Evolutionary conservation across 2,329 filamentous ascomycete species (phyloP).

Genomic region (Didymella segeticola): DNA sequence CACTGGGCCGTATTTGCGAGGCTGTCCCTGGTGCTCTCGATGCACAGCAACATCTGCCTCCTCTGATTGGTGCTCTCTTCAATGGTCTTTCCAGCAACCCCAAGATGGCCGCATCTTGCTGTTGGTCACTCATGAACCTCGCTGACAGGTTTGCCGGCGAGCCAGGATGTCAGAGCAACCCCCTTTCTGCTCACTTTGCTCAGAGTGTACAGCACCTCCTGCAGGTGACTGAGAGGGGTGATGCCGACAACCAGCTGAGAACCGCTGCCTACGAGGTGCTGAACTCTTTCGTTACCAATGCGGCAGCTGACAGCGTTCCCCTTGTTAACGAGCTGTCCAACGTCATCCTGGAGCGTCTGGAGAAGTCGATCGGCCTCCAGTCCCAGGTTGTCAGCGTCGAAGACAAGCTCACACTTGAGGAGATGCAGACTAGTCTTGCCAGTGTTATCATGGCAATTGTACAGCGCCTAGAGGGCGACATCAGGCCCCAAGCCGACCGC

Average conservation of each 20-base stretch:
- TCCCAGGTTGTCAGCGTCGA: conserved; percentile 95
- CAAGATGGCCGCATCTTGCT: conserved; percentile 98
- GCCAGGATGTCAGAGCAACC: conserved; percentile 76
- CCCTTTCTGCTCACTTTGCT: conserved; percentile 90
- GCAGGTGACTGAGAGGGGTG: conserved; percentile 80
- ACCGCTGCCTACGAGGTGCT: conserved; percentile 97
- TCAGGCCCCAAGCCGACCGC: conserved; percentile 85
- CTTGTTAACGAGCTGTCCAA: conserved; percentile 83
- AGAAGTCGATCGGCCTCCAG: conserved; percentile 88
- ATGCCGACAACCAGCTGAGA: conserved; percentile 85
- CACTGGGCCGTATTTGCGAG: conserved; percentile 94
- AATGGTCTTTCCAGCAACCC: conserved; percentile 86
- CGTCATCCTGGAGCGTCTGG: conserved; percentile 87
- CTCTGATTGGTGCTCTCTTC: conserved; percentile 88
- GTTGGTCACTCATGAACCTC: conserved; percentile 98
- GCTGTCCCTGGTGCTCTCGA: conserved; percentile 92
- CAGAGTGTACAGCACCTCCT: conserved; percentile 87
- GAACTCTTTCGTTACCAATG: conserved; percentile 90
- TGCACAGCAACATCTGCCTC: conserved; percentile 78
- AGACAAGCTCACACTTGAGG: conserved; percentile 92
- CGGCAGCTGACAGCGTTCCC: conserved; percentile 82
- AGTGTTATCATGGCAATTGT: conserved; percentile 93
- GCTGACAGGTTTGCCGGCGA: conserved; percentile 95
- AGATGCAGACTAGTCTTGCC: conserved; percentile 95
- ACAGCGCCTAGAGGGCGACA: conserved; percentile 87